These are phyloP conservation scores for Neonectria magnoliae DNA, from an alignment of 2,329 filamentous ascomycete species.

Conservation along the genomic window DNA sequence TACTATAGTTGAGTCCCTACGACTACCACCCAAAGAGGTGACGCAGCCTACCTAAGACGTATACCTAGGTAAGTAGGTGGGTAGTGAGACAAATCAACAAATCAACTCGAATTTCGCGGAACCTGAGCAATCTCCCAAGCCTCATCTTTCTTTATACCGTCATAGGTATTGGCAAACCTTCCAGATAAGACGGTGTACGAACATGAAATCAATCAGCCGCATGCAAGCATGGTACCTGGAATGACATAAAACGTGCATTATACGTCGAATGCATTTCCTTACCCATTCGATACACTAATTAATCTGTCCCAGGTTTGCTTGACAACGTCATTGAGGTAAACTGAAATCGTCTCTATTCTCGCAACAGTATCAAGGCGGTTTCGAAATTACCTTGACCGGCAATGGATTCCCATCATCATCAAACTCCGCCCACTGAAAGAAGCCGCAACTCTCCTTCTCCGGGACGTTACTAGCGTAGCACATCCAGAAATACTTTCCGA, in stretches of 20 bases:
- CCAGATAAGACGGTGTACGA: background rate
- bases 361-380: background rate
- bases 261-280: background rate
- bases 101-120: no score
- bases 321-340: background rate
- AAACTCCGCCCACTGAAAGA: slow-evolving; percentile 88
- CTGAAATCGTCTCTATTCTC: background rate
- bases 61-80: no score
- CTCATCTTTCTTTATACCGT: no score
- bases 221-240: background rate
- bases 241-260: background rate
- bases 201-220: background rate
- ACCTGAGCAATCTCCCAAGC: no score
- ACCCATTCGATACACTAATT: background rate
- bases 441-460: slow-evolving; percentile 75
- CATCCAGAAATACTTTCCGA: slow-evolving; percentile 92
- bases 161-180: no score
- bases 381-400: slow-evolving; percentile 6
- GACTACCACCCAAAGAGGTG: no score
- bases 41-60: no score
- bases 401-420: slow-evolving; percentile 84
- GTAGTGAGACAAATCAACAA: no score
- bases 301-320: no score
- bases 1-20: no score
- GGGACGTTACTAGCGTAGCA: slow-evolving; percentile 81